Evolutionary conservation across 495 filamentous ascomycete species (phyloP), one percentile per base, ranked within the genome.

Genomic region (Aspergillus biplanus): DNA sequence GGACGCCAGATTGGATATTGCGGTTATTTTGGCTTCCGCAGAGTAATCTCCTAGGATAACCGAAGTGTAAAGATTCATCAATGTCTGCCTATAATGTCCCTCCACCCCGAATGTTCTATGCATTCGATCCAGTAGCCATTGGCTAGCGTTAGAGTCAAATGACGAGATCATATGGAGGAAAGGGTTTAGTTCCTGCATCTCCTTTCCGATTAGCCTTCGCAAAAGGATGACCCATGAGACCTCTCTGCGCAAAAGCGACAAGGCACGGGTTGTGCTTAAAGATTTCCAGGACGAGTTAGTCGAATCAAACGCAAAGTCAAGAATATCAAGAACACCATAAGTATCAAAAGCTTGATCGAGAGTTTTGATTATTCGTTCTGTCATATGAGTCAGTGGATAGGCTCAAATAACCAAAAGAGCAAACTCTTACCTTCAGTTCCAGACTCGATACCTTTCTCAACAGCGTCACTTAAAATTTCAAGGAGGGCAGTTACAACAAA

Each of bases 401-500:
- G 13, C 34, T 46, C 8, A 27, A 7, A 31, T 11, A 39, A 21
- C 37, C 39, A 34, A 37, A 53, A n/a, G 35, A 21, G 34, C 8
- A 3, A 37, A 58, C 32, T 33, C 64, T 55, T 73, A 77, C 74
- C 65, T 68, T 78, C 77, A 31, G 50, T 44, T 0, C 66, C 67
- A 1, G 69, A 71, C 9, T 73, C 65, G 6, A 80, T 59, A 33
- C 71, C 71, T 31, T 74, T 75, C 52, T 77, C 75, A 35, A 76
- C 57, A 0, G 66, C 64, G 34, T 80, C 80, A 33, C 71, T 78
- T n/a, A 83, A 35, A 39, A 78, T 69, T 60, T 82, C 77, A 11
- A 84, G 39, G 5, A 82, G 67, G 27, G 71, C 67, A 9, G 75
- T 73, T 32, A 73, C 75, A 33, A 79, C 73, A 18, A 76, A 75